A percentile compares a stretch with the other conserved stretches of the same genome.
Evolutionary conservation across 1,139 yeast genomes (phyloP).

Genomic region (Magnusiomyces paraingens): DNA sequence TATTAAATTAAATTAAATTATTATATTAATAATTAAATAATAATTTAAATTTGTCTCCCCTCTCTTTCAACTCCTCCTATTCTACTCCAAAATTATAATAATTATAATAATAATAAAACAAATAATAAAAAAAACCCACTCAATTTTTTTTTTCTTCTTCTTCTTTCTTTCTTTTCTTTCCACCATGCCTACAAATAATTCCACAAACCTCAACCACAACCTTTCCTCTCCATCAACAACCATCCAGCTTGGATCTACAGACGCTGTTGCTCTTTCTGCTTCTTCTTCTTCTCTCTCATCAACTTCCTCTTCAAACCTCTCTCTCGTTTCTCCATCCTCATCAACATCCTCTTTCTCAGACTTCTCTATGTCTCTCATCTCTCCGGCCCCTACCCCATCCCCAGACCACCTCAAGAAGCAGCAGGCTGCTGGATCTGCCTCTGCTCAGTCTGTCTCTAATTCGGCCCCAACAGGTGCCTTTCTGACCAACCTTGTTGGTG

Average conservation of each 20-base stretch:
- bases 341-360: not conserved
- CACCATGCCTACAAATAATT: not conserved
- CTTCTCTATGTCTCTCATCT: constrained; percentile 7
- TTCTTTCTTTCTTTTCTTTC: not conserved
- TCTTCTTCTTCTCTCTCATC: constrained; percentile 4
- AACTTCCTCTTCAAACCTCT: not conserved
- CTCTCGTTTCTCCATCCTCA: not conserved
- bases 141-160: not conserved
- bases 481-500: too few species aligned
- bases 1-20: too few species aligned
- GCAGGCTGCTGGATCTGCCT: too few species aligned
- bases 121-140: not conserved
- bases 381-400: constrained; percentile 1
- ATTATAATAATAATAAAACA: too few species aligned
- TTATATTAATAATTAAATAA: too few species aligned
- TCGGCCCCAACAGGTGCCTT: not conserved
- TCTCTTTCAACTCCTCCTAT: too few species aligned
- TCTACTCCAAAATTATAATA: too few species aligned
- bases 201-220: not conserved
- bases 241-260: not conserved
- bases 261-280: not conserved
- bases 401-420: not conserved
- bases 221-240: not conserved
- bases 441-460: not conserved
- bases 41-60: not conserved